Evolutionary conservation across 2,329 filamentous ascomycete species (phyloP).

Genomic region (Pseudogymnoascus sp.): DNA sequence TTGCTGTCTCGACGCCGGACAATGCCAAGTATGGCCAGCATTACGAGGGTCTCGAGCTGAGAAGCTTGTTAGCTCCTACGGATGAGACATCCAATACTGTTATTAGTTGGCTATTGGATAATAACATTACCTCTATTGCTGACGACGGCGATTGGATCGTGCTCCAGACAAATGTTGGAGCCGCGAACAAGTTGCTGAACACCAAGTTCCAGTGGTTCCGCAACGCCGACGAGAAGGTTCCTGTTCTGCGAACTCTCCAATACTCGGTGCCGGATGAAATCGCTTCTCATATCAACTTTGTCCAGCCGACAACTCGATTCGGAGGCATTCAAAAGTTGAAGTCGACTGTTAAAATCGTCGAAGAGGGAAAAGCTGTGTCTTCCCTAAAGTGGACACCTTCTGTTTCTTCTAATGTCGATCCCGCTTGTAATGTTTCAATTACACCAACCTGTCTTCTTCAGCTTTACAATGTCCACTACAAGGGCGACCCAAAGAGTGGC

Average conservation of each 20-base stretch:
- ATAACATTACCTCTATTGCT: conserved; percentile 26
- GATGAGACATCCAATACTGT: conserved; percentile 32
- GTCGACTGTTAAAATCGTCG: conserved; percentile 13
- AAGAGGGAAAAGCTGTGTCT: conserved; percentile 10
- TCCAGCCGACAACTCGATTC: conserved; percentile 37
- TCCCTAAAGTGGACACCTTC: conserved; percentile 11
- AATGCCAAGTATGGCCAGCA: conserved; percentile 42
- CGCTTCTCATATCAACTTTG: conserved; percentile 31
- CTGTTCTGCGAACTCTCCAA: conserved; percentile 32
- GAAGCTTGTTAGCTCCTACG: conserved; percentile 35
- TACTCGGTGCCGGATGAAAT: conserved; percentile 34
- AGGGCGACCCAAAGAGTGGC: conserved; percentile 13
- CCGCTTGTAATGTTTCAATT: conserved; percentile 25
- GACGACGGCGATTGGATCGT: conserved; percentile 31
- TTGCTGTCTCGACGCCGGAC: conserved; percentile 38
- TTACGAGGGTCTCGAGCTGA: conserved; percentile 37
- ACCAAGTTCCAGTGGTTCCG: conserved; percentile 35
- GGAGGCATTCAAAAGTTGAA: conserved; percentile 12
- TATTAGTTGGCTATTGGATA: conserved; percentile 36
- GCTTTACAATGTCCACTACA: conserved; percentile 25
- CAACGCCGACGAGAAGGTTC: conserved; percentile 22
- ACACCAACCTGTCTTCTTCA: conserved; percentile 26
- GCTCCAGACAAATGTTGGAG: conserved; percentile 24
- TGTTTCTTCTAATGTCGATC: conserved; percentile 10
- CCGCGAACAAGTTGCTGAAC: conserved; percentile 32